Evolutionary conservation across 768 basidiomycete genomes (phyloP), one percentile per base, ranked within the genome.

Genomic region (Agaricus sinodeliciosus): DNA sequence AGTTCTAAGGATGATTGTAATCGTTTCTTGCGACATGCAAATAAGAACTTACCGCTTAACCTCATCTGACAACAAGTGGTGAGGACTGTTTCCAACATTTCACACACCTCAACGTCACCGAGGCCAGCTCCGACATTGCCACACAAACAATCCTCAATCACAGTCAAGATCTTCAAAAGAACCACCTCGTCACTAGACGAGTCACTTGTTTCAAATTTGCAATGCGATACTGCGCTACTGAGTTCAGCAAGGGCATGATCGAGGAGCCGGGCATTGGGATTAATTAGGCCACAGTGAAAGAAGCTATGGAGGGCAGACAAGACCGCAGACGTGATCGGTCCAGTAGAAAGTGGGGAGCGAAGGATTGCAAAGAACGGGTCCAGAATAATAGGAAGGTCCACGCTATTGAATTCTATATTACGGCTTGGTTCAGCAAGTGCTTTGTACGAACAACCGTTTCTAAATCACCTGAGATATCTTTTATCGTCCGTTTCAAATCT

Each of bases 131-230:
- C 87, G 26, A 90, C 81, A 52, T 68, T 71, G 48, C 82, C 76
- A 58, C 85, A 85, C 57, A 96, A 74, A 60, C 88, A 87, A 58
- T 89, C 83, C 56, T 90, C 82, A 48, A 95, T 93, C 15, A 98
- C 85, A 7, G 85, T 79, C 75, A 98, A 82, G 55, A 98, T 93
- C 66, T 85, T 90, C 58, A 95, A 77, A 6, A 98, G 75, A 8
- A 97, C 94, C 7, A 96, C 89, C 67, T 99, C 96, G 68, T 99
- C 96, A 4, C 92, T 90, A n/a, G 94, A 92, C 1, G 91, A 91
- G 64, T 97, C 94, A 62, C 90, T 95, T 3, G 91, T 90, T 69
- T 98, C 95, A 63, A 99, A 99, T 70, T 95, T 94, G 77, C 95
- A 97, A 63, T 92, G 91, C 4, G 95, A 92, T 11, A 94, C 81